These are phyloP conservation scores for Irpex sp. DNA, from an alignment of 1,284 basidiomycete species.

Conservation along the genomic window DNA sequence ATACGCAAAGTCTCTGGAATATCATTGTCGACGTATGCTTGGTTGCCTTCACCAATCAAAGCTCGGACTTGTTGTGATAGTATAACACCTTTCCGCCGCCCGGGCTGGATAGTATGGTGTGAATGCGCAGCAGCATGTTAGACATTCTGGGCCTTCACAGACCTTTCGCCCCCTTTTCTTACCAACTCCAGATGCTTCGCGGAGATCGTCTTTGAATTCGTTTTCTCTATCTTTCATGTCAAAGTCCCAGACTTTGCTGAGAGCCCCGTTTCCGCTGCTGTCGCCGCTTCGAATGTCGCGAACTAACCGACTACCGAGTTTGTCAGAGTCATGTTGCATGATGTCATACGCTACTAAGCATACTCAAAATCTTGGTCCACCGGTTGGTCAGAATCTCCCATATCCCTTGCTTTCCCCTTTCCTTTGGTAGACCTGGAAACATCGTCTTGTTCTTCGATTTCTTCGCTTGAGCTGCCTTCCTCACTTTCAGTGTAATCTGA, in stretches of 20 bases:
- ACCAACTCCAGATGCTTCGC: constrained; percentile 70
- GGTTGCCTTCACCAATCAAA: constrained; percentile 84
- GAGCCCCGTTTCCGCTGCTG: constrained; percentile 37
- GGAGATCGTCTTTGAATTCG: constrained; percentile 66
- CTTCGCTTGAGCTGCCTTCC: background rate
- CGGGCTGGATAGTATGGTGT: constrained; percentile 24
- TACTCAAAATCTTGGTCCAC: constrained; percentile 34
- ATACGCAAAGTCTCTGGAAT: constrained; percentile 70
- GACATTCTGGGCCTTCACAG: constrained; percentile 7
- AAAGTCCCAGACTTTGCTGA: constrained; percentile 68
- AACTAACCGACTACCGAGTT: constrained; percentile 51
- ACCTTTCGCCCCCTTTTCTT: constrained; percentile 45
- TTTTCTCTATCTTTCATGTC: constrained; percentile 61
- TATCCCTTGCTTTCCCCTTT: constrained; percentile 14
- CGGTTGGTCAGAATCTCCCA: constrained; percentile 20
- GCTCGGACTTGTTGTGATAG: constrained; percentile 82
- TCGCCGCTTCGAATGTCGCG: constrained; percentile 54
- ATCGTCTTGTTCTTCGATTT: background rate
- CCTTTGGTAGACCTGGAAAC: background rate
- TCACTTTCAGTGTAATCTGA: background rate
- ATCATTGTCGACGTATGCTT: constrained; percentile 78
- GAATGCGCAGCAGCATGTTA: background rate
- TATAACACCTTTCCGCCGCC: constrained; percentile 44
- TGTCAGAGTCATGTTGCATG: background rate
- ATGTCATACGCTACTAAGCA: background rate